A percentile compares a stretch with the other conserved stretches of the same genome.
Evolutionary conservation across 768 basidiomycete species (phyloP).

Genomic region (Udeniomyces megalosporus): DNA sequence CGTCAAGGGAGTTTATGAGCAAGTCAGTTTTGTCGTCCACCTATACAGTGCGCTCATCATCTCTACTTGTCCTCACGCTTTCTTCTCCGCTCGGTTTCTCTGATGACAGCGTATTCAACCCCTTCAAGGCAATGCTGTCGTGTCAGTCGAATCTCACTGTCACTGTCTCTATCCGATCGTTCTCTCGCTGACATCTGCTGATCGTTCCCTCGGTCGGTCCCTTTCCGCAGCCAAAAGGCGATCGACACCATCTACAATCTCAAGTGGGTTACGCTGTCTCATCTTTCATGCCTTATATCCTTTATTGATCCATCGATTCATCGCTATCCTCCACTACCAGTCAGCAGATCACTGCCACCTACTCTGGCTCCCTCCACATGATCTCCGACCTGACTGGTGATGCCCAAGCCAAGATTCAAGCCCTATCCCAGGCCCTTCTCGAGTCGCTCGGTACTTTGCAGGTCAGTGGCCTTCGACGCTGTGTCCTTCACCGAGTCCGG

Average conservation of each 20-base stretch:
- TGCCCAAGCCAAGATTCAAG: slow-evolving; percentile 9
- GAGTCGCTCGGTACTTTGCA: neutral
- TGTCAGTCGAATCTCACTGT: neutral
- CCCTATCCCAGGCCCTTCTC: slow-evolving; percentile 1
- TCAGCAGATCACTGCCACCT: slow-evolving; percentile 11
- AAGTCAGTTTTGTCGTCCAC: neutral
- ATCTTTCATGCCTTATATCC: too few species aligned
- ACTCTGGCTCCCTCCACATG: neutral
- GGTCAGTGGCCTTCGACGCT: neutral
- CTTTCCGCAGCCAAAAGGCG: slow-evolving; percentile 9
- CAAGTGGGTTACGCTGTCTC: neutral
- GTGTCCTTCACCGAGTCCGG: neutral
- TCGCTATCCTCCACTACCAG: neutral
- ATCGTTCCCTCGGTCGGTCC: neutral
- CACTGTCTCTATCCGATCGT: neutral
- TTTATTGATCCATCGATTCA: too few species aligned
- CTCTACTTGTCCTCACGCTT: neutral
- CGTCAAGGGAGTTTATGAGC: slow-evolving; percentile 11
- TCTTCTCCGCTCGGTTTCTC: neutral
- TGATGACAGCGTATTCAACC: slow-evolving; percentile 5
- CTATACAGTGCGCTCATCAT: slow-evolving; percentile 2
- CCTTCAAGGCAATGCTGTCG: slow-evolving; percentile 12
- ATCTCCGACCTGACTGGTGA: slow-evolving; percentile 8
- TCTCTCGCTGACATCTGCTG: too few species aligned
- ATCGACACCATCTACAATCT: slow-evolving; percentile 7